These are phyloP conservation scores for Ceratocystis papillata DNA, from an alignment of 2,329 filamentous ascomycete genomes.

Conservation along the genomic window DNA sequence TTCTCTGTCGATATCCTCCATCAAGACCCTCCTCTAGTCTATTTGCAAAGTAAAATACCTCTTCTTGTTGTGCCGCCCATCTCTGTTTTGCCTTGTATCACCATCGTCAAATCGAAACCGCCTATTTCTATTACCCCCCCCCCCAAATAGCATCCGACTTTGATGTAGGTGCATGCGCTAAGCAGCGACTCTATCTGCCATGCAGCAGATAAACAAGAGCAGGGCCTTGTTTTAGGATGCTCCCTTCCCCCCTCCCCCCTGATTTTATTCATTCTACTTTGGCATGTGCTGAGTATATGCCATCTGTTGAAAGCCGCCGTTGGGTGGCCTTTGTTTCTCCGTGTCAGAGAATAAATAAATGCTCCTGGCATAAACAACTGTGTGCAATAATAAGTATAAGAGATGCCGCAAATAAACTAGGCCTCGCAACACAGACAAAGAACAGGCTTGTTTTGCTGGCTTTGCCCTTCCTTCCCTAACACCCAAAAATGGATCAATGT, in stretches of 20 bases:
- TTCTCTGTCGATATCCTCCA: too few species aligned
- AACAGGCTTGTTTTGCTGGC: background rate
- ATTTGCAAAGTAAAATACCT: too few species aligned
- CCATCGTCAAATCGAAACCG: conserved; percentile 3
- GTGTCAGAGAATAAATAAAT: background rate
- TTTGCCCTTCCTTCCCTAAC: background rate
- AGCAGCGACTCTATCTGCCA: too few species aligned
- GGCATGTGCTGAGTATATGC: too few species aligned
- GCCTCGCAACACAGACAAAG: background rate
- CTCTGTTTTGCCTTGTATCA: conserved; percentile 3
- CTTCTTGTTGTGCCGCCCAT: background rate
- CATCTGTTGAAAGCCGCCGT: background rate
- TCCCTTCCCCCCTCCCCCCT: too few species aligned
- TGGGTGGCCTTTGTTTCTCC: background rate
- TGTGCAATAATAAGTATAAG: background rate
- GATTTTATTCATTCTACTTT: too few species aligned
- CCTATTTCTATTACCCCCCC: background rate
- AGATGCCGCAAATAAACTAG: too few species aligned
- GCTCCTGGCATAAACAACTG: background rate
- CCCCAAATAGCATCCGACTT: too few species aligned
- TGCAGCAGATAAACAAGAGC: too few species aligned
- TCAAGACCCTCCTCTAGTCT: too few species aligned
- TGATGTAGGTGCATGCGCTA: too few species aligned
- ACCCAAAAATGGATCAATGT: background rate
- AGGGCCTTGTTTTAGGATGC: too few species aligned